Percentiles rank a stretch among this genome's conserved stretches.
Conservation (phyloP, 1,284 basidiomycete species). For the Sphagnurus paluster region DNA sequence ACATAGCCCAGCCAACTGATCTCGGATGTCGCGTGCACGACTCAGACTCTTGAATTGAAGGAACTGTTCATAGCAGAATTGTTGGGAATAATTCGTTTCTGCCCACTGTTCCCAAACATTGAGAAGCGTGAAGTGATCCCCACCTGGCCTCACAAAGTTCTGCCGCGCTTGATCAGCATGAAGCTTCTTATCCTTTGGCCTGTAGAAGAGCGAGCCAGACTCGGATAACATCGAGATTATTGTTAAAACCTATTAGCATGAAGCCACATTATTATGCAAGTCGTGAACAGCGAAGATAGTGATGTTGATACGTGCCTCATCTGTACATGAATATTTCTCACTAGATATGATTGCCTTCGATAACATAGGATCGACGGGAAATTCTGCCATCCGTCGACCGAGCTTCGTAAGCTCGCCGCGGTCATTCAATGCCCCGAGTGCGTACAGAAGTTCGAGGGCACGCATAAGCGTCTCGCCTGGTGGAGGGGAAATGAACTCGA, state of each 20-base stretch:
- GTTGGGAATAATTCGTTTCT: conserved; percentile 93
- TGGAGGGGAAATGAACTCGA: conserved; percentile 99
- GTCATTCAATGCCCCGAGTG: conserved; percentile 95
- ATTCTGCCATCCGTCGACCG: conserved; percentile 97
- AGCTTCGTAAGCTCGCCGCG: conserved; percentile 95
- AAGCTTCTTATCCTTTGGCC: conserved; percentile 96
- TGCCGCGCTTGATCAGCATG: conserved; percentile 96
- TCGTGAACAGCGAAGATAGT: background rate
- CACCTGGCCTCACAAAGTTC: conserved; percentile 94
- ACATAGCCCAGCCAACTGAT: conserved; percentile 93
- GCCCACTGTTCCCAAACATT: conserved; percentile 99
- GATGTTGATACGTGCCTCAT: conserved; percentile 65
- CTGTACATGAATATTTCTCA: conserved; percentile 93
- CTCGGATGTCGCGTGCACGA: conserved; percentile 93
- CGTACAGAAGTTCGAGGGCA: conserved; percentile 92
- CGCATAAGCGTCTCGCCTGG: conserved; percentile 98
- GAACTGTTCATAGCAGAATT: conserved; percentile 96
- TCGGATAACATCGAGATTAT: conserved; percentile 98
- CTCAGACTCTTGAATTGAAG: conserved; percentile 95
- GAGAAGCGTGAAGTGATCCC: conserved; percentile 95
- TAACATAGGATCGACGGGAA: conserved; percentile 98
- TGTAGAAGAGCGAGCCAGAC: conserved; percentile 92
- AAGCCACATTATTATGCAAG: conserved; percentile 3
- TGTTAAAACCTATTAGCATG: conserved; percentile 70
- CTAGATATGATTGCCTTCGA: conserved; percentile 96